Conservation (phyloP, 2,329 filamentous ascomycete species). For the Epichloe amarillans region DNA sequence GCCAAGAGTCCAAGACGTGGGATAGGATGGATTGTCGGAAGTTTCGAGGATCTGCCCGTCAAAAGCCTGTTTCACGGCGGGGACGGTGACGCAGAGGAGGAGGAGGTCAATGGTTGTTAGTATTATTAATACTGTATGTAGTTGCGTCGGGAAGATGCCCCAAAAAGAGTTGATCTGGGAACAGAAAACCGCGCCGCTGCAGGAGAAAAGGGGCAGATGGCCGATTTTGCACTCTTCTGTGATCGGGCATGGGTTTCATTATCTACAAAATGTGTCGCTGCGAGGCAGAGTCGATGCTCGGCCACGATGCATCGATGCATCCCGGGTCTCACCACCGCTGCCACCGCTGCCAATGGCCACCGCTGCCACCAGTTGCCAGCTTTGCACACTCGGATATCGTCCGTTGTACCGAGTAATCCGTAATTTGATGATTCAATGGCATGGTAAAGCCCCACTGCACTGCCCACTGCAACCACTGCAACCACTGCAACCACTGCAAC, state of each 20-base stretch:
- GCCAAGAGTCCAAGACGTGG: neutral
- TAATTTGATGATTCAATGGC: too few species aligned
- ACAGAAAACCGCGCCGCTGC: neutral
- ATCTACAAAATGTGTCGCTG: neutral
- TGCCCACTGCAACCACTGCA: too few species aligned
- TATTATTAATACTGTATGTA: too few species aligned
- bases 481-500: too few species aligned
- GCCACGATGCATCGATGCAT: neutral
- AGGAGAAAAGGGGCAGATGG: neutral
- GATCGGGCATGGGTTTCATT: neutral
- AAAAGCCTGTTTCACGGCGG: neutral
- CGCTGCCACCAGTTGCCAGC: neutral
- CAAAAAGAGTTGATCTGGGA: neutral
- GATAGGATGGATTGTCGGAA: neutral
- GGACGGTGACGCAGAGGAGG: neutral
- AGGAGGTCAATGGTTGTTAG: neutral
- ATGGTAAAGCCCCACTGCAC: too few species aligned
- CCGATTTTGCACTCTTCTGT: neutral
- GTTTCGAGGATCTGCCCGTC: neutral
- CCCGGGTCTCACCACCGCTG: neutral
- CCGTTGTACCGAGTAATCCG: too few species aligned
- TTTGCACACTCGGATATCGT: too few species aligned
- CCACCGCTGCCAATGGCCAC: neutral
- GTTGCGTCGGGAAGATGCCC: neutral
- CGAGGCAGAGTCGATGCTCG: neutral